Evolutionary conservation across 2,329 filamentous ascomycete genomes (phyloP).

Genomic region (Microcyclosporella mali): DNA sequence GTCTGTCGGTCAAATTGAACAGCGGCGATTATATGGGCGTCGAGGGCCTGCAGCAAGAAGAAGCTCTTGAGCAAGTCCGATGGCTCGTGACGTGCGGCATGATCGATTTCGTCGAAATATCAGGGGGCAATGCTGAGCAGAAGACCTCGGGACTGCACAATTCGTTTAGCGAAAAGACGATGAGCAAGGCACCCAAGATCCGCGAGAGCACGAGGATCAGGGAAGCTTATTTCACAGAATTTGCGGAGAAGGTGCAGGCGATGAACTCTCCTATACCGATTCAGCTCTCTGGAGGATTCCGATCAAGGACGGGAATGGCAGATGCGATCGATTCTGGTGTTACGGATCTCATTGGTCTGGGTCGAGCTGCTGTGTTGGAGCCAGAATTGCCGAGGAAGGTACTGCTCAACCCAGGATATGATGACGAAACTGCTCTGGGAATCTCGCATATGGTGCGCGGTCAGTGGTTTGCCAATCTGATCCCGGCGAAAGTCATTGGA

Average conservation of each 20-base stretch:
- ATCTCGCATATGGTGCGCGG: constrained; percentile 28
- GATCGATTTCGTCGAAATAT: constrained; percentile 64
- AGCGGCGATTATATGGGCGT: constrained; percentile 41
- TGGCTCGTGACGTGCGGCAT: constrained; percentile 41
- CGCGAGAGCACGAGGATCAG: constrained; percentile 44
- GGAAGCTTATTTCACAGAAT: constrained; percentile 65
- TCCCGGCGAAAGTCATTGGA: constrained; percentile 31
- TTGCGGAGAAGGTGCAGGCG: constrained; percentile 37
- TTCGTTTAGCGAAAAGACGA: constrained; percentile 26
- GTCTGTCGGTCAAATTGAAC: constrained; percentile 48
- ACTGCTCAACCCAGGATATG: constrained; percentile 30
- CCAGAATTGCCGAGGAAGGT: constrained; percentile 37
- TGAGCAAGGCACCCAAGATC: constrained; percentile 29
- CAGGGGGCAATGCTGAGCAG: constrained; percentile 47
- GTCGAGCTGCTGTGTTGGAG: constrained; percentile 41
- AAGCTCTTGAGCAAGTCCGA: constrained; percentile 54
- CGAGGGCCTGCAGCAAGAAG: constrained; percentile 34
- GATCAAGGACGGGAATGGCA: constrained; percentile 47
- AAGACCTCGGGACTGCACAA: constrained; percentile 19
- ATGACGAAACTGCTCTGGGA: constrained; percentile 24
- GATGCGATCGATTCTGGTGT: constrained; percentile 42
- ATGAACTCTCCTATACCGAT: constrained; percentile 24
- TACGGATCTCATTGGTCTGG: constrained; percentile 48
- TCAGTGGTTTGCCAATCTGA: constrained; percentile 29
- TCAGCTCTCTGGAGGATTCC: constrained; percentile 57